Percentiles rank a stretch among this genome's conserved stretches.
Conservation (phyloP, 208 protist genomes). For the Borovskyia barvae region DNA sequence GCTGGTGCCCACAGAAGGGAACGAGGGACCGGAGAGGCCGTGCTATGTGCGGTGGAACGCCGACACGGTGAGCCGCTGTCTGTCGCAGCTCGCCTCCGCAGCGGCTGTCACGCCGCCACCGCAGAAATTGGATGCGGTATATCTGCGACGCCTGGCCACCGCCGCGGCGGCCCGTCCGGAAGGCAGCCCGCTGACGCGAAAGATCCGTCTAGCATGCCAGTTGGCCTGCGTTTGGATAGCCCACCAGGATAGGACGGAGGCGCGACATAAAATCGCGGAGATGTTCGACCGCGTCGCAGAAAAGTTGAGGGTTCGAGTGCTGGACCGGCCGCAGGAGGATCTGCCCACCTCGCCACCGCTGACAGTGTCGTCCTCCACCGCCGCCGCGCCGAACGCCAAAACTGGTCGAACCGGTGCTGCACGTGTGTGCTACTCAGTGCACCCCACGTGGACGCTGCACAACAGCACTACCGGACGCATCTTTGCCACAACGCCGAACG, state of each 20-base stretch:
- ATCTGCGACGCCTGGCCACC: conserved; percentile 5
- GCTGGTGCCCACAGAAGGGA: not conserved
- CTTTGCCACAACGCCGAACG: conserved; percentile 53
- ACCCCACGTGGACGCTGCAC: conserved; percentile 70
- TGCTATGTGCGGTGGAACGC: no score
- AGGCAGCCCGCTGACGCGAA: not conserved
- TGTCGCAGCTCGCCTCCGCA: not conserved
- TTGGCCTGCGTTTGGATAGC: conserved; percentile 44
- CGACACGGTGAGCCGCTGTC: no score
- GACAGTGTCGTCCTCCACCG: not conserved
- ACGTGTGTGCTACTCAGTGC: conserved; percentile 58
- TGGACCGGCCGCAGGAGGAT: conserved; percentile 6
- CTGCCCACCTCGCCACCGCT: no score
- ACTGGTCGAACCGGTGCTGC: not conserved
- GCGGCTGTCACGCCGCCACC: not conserved
- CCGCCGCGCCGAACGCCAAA: not conserved
- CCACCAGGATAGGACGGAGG: conserved; percentile 35
- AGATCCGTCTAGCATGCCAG: conserved; percentile 16
- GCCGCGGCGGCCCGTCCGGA: not conserved
- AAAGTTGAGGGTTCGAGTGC: conserved; percentile 20
- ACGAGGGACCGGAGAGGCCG: not conserved
- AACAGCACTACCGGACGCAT: conserved; percentile 56
- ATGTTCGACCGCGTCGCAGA: conserved; percentile 23
- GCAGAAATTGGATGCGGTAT: not conserved
- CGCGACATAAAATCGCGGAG: conserved; percentile 22